Base-by-base conservation (phyloP, 305 asterid species). In the Fraxinus greggii region DNA sequence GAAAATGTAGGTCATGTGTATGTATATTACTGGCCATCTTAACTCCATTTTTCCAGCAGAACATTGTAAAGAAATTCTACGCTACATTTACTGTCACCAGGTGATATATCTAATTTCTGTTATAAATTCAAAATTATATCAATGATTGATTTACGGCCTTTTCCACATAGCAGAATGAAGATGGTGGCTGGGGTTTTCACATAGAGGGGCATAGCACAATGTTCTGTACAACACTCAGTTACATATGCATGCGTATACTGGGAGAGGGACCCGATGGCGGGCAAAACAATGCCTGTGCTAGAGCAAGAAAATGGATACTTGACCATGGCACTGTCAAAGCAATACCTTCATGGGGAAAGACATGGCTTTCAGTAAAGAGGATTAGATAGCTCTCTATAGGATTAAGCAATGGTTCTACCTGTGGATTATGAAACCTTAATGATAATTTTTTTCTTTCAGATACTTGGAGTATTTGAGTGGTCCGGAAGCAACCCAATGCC, bases 291-390 rank as follows among this genome's bases (percentile, higher is more conserved):
- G 92, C 97, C 0, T 95, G 98, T 81, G 80, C 88, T 26, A 84
- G 93, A 88, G 98, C 93, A 45, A 86, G 95, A 77, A 92, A 91
- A 84, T 95, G 97, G 98, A 91, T 93, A 15, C 95, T 95, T 78
- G 98, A 91, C 75, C 98, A 90, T 80, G 98, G 97, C 35, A 91
- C 92, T 65, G 93, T 84, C 17, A 85, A 88, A 3, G 92, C 95
- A 35, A 93, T 92, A 42, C 98, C 98, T 78, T 93, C 98, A 0
- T 95, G 98, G 98, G 98, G 98, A 80, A 95, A 95, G 87, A 93
- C 96, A 5, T 95, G 95, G 97, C 97, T 93, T 51, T 91, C 98
- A 84, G 97, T 94, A 93, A 28, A 79, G 61, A 17, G 61, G 61
- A 51, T 17, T 63, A 4, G 28, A 24, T 42, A 80, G 2, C 79